These are phyloP conservation scores for Oleoguttula mirabilis DNA, from an alignment of 495 filamentous ascomycete genomes.

Conservation along the genomic window DNA sequence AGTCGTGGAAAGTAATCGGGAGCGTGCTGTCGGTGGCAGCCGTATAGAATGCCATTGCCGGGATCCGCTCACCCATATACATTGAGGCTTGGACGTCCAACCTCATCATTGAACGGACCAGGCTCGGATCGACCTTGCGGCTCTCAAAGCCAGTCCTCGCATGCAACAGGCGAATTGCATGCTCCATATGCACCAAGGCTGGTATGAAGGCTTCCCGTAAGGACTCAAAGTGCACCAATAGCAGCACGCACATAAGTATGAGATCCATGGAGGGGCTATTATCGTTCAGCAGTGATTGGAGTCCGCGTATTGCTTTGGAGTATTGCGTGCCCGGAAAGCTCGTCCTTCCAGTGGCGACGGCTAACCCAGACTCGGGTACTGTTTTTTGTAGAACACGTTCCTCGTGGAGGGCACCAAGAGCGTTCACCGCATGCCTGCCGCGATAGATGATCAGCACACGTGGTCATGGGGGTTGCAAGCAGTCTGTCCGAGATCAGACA, in stretches of 20 bases:
- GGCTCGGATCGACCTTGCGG: constrained; percentile 5
- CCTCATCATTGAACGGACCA: constrained; percentile 7
- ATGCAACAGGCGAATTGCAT: constrained; percentile 9
- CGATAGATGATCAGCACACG: too few relatives aligned
- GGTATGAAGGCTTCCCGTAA: constrained; percentile 9
- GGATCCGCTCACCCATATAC: constrained; percentile 2
- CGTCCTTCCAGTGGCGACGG: not conserved
- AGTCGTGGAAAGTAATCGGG: constrained; percentile 1
- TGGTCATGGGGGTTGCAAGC: too few relatives aligned
- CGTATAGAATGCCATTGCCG: constrained; percentile 7
- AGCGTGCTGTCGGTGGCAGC: constrained; percentile 1
- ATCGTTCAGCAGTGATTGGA: constrained; percentile 2
- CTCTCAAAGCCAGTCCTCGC: not conserved
- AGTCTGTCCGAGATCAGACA: too few relatives aligned
- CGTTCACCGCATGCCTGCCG: constrained; percentile 8
- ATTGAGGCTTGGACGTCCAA: constrained; percentile 12
- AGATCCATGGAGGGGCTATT: constrained; percentile 4
- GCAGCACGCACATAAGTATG: constrained; percentile 3
- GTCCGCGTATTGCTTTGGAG: constrained; percentile 3
- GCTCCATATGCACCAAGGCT: constrained; percentile 8
- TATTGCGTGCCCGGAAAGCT: constrained; percentile 8
- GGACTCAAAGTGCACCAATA: constrained; percentile 13
- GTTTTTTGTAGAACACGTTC: not conserved
- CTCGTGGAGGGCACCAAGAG: constrained; percentile 9
- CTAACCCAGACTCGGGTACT: not conserved